Evolutionary conservation across 2,329 filamentous ascomycete genomes (phyloP).

Genomic region (Neonectria magnoliae): DNA sequence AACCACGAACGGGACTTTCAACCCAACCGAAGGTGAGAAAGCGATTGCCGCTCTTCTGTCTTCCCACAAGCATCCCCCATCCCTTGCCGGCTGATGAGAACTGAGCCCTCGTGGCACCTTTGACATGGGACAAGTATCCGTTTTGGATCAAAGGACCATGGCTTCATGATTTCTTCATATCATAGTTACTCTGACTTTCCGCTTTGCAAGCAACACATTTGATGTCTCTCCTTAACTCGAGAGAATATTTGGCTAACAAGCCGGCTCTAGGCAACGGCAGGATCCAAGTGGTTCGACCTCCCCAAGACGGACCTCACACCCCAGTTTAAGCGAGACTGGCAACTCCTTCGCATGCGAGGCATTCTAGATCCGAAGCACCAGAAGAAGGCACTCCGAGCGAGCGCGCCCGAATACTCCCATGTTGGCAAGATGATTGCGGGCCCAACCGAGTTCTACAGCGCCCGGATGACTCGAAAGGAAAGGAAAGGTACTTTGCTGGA

Average conservation of each 20-base stretch:
- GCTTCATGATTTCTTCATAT: conserved; percentile 64
- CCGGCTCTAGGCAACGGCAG: conserved; percentile 66
- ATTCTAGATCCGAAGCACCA: conserved; percentile 93
- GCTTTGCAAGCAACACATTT: conserved; percentile 20
- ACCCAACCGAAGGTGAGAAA: conserved; percentile 44
- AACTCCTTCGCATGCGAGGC: conserved; percentile 87
- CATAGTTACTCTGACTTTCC: conserved; percentile 79
- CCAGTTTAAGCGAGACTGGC: conserved; percentile 87
- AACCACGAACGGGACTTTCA: conserved; percentile 33
- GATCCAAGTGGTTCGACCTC: conserved; percentile 86
- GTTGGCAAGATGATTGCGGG: conserved; percentile 90
- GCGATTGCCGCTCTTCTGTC: not conserved
- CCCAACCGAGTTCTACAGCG: conserved; percentile 86
- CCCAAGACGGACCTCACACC: conserved; percentile 86
- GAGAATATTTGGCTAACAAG: conserved; percentile 25
- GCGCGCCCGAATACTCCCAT: conserved; percentile 81
- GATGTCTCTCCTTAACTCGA: not conserved
- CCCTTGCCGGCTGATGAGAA: conserved; percentile 52
- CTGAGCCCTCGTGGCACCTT: conserved; percentile 47
- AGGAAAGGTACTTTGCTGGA: conserved; percentile 88
- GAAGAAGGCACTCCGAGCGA: conserved; percentile 82
- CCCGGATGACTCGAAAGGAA: conserved; percentile 85
- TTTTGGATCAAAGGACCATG: conserved; percentile 65
- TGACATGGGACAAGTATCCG: conserved; percentile 53
- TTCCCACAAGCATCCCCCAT: not conserved